A percentile compares a stretch with the other conserved stretches of the same genome.
phyloP scores from a whole-genome alignment of 225 moss, liverwort and hornwort species.

The Takakia lepidozioides region DNA sequence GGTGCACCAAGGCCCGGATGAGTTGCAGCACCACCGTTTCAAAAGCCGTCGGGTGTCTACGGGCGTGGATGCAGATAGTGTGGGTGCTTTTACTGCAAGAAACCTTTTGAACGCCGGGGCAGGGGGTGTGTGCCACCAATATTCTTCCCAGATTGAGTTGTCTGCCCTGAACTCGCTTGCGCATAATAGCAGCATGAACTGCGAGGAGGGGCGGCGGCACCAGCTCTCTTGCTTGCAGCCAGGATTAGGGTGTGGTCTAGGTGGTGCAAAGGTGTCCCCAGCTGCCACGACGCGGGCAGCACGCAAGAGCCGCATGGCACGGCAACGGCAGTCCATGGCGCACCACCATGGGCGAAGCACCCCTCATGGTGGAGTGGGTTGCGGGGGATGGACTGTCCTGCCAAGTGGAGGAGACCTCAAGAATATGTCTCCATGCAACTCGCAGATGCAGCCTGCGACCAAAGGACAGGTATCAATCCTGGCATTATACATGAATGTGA shows the following conservation, averaged over 20 bases:
- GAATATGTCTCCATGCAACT: conserved; percentile 2
- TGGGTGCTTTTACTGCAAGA: too few species aligned
- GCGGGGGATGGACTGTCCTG: not conserved
- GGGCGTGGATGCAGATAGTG: too few species aligned
- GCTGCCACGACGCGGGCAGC: conserved; percentile 10
- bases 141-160: not conserved
- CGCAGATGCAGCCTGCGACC: conserved; percentile 3
- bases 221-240: not conserved
- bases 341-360: conserved; percentile 6
- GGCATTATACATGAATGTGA: too few species aligned
- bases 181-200: not conserved
- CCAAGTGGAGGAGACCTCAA: conserved; percentile 9
- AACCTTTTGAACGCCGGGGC: too few species aligned
- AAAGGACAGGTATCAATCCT: conserved; percentile 3
- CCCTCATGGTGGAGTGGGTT: not conserved
- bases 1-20: too few species aligned
- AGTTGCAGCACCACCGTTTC: too few species aligned
- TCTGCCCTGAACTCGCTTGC: not conserved
- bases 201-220: not conserved
- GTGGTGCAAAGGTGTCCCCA: not conserved
- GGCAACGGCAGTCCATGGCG: conserved; percentile 16
- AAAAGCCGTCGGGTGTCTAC: too few species aligned
- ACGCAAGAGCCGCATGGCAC: conserved; percentile 12
- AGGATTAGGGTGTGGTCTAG: not conserved
- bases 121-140: too few species aligned